A percentile compares a stretch with the other conserved stretches of the same genome.
Conservation (phyloP, 2,329 filamentous ascomycete species). For the Incumbomyces delicatus region DNA sequence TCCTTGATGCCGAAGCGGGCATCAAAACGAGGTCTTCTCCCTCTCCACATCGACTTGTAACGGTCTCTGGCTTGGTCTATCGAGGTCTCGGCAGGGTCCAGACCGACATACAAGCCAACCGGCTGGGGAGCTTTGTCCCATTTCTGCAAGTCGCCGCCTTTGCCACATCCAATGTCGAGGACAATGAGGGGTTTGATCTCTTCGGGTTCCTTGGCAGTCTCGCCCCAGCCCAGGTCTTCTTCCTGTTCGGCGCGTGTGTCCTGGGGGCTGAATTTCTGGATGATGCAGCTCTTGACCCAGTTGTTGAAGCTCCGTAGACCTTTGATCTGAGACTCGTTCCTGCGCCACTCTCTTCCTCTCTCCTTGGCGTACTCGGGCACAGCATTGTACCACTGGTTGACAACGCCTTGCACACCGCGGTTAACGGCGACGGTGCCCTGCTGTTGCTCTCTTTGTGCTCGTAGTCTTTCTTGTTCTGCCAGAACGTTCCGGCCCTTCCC, state of each 20-base stretch:
- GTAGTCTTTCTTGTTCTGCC: slow-evolving; percentile 30
- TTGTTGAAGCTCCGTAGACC: slow-evolving; percentile 93
- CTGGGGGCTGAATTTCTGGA: slow-evolving; percentile 86
- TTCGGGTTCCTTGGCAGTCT: slow-evolving; percentile 25
- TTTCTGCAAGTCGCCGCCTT: slow-evolving; percentile 89
- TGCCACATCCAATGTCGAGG: slow-evolving; percentile 90
- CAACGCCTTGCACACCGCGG: slow-evolving; percentile 69
- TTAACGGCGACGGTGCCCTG: slow-evolving; percentile 25
- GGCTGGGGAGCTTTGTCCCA: slow-evolving; percentile 91
- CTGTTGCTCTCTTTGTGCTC: slow-evolving; percentile 32
- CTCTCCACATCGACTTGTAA: slow-evolving; percentile 61
- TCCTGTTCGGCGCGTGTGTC: slow-evolving; percentile 47
- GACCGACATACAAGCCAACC: slow-evolving; percentile 85
- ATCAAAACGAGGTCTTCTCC: slow-evolving; percentile 59
- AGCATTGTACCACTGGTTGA: slow-evolving; percentile 89
- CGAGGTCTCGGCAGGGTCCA: slow-evolving; percentile 86
- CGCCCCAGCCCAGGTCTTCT: slow-evolving; percentile 37
- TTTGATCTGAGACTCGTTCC: slow-evolving; percentile 89
- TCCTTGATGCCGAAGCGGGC: slow-evolving; percentile 85
- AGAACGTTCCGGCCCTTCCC: slow-evolving; percentile 33
- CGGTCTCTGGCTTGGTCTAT: slow-evolving; percentile 84
- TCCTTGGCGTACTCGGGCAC: slow-evolving; percentile 88
- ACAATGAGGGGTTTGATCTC: slow-evolving; percentile 59
- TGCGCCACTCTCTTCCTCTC: slow-evolving; percentile 85
- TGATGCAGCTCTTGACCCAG: slow-evolving; percentile 96